Evolutionary conservation across 2,329 filamentous ascomycete species (phyloP).

Genomic region (Gnomoniopsis smithogilvyi): DNA sequence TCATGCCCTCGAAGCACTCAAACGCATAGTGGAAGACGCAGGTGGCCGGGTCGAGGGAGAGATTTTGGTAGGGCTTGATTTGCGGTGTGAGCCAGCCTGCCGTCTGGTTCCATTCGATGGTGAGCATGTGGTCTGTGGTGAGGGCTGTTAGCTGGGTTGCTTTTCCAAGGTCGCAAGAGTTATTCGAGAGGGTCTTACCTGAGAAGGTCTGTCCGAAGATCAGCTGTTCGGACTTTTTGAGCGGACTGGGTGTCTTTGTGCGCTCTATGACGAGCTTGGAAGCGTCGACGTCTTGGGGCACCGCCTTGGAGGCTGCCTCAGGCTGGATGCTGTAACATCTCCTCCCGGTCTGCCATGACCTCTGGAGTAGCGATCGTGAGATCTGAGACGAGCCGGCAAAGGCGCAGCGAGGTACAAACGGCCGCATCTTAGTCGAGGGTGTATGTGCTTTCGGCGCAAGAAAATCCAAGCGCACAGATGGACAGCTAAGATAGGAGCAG

Average conservation of each 20-base stretch:
- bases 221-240: slow-evolving; percentile 74
- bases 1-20: slow-evolving; percentile 98
- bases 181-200: slow-evolving; percentile 46
- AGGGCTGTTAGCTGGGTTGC: not conserved
- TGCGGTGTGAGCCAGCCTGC: slow-evolving; percentile 79
- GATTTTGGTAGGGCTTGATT: slow-evolving; percentile 94
- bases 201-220: slow-evolving; percentile 91
- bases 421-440: slow-evolving; percentile 41
- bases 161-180: not conserved
- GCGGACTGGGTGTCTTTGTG: slow-evolving; percentile 70
- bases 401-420: slow-evolving; percentile 39
- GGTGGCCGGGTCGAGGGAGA: slow-evolving; percentile 90
- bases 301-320: slow-evolving; percentile 44
- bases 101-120: slow-evolving; percentile 84
- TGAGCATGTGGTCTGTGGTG: slow-evolving; percentile 86
- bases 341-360: slow-evolving; percentile 30
- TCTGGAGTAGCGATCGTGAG: slow-evolving; percentile 29
- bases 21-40: slow-evolving; percentile 99
- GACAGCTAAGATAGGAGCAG: not conserved
- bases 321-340: slow-evolving; percentile 53
- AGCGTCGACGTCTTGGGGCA: slow-evolving; percentile 70
- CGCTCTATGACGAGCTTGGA: slow-evolving; percentile 71
- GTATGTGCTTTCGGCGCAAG: not conserved
- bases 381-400: slow-evolving; percentile 28
- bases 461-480: not conserved